Evolutionary conservation across 805 yeast species (phyloP), one percentile per base, ranked within the genome.

Genomic region (Spathaspora sp.): DNA sequence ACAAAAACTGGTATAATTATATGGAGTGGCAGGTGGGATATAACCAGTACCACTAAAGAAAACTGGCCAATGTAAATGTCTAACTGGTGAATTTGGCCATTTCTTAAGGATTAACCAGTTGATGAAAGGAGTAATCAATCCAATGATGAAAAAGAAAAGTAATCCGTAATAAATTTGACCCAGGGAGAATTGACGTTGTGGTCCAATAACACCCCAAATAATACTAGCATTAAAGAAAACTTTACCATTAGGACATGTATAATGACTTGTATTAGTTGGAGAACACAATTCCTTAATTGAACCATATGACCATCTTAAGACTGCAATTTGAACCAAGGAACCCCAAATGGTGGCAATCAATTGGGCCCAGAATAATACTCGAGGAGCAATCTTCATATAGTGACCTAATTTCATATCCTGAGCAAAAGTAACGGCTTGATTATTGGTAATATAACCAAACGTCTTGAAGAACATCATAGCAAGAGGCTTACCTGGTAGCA

Each of bases 1-100:
- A 55, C 83, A 78, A 69, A 78, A 85, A 7, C 81, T 66, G 31
- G 80, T 76, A 65, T 83, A 84, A 63, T 83, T 84, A 64, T 83
- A 85, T 26, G 87, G 83, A 4, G 90, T 83, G 39, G 88, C 86
- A 42, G 93, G 92, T 14, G 93, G 92, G 58, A 85, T 81, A 57
- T 76, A 73, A 44, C 84, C 85, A 14, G 77, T 69, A 57, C 77
- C 78, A 14, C 72, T 63, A 63, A 73, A 73, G 66, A 73, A 73
- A 42, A 73, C 73, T 10, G 75, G 73, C 72, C 73, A 64, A 59
- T 65, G 61, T 57, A 67, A 56, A 64, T 64, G 63, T 47, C 55
- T 59, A 45, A 62, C 55, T 45, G 64, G 66, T 20, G 67, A 61
- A 58, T 64, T 68, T 54, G 76, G 78, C 75, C 74, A 72, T 58